These are phyloP conservation scores for Volvox reticuliferus DNA, from an alignment of 139 green algal genomes.

Conservation along the genomic window DNA sequence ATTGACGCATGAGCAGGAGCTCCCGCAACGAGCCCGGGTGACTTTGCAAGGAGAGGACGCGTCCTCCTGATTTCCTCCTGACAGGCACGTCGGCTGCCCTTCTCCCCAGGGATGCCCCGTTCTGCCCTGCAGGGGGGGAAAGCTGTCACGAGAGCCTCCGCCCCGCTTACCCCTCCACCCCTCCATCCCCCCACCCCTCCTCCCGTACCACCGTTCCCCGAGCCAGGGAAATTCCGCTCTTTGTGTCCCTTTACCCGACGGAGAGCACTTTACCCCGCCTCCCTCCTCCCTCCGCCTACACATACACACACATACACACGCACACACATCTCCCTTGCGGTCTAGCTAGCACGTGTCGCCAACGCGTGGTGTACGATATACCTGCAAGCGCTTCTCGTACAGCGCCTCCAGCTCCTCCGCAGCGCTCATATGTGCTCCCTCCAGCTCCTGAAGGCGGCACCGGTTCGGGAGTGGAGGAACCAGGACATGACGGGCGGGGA, in stretches of 20 bases:
- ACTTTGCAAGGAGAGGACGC: neutral
- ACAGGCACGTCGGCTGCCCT: too few relatives aligned
- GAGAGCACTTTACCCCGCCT: neutral
- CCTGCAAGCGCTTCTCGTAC: conserved; percentile 62
- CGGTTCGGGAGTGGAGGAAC: neutral
- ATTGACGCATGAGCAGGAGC: neutral
- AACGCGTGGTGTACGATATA: conserved; percentile 32
- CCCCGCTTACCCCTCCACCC: neutral
- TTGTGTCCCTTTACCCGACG: too few relatives aligned
- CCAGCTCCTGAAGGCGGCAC: conserved; percentile 40
- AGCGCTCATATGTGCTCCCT: conserved; percentile 58
- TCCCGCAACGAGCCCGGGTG: too few relatives aligned
- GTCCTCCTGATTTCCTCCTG: too few relatives aligned
- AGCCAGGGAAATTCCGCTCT: too few relatives aligned
- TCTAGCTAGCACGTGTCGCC: neutral
- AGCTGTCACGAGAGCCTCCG: too few relatives aligned
- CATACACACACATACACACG: too few relatives aligned
- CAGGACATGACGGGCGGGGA: neutral
- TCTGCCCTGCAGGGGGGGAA: too few relatives aligned
- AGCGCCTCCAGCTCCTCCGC: conserved; percentile 71
- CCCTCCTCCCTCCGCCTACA: neutral
- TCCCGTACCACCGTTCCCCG: neutral
- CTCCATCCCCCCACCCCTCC: neutral
- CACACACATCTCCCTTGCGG: neutral
- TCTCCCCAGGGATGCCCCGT: too few relatives aligned